A percentile compares a stretch with the other conserved stretches of the same genome.
These are phyloP conservation scores for Actinidia arguta DNA, from an alignment of 179 eudicot genomes.

Conservation along the genomic window DNA sequence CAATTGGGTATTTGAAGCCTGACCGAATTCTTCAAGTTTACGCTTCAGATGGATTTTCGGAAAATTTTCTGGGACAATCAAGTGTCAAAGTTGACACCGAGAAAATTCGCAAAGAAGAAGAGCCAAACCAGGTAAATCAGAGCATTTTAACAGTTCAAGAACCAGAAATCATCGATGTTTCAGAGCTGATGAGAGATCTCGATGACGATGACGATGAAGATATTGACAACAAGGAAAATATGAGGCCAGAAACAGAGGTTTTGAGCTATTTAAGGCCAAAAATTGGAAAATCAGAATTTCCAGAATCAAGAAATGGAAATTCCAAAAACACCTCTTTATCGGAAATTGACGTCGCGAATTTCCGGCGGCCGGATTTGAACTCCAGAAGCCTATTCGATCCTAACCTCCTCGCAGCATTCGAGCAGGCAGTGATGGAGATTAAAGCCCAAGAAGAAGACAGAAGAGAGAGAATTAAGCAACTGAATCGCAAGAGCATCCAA, in stretches of 20 bases:
- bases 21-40: conserved; percentile 66
- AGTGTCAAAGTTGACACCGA: conserved; percentile 23
- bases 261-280: conserved; percentile 15
- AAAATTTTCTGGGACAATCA: conserved; percentile 38
- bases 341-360: conserved; percentile 46
- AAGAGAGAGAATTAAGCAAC: conserved; percentile 29
- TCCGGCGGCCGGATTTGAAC: conserved; percentile 71
- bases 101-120: conserved; percentile 32
- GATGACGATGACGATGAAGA: conserved; percentile 46
- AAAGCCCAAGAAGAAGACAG: conserved; percentile 48
- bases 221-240: conserved; percentile 64
- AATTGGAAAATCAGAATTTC: conserved; percentile 3
- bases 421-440: conserved; percentile 58
- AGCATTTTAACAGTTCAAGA: conserved; percentile 26
- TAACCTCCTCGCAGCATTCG: conserved; percentile 66
- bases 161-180: conserved; percentile 49
- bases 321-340: conserved; percentile 24
- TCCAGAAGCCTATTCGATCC: conserved; percentile 80
- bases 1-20: conserved; percentile 66
- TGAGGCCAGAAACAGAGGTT: conserved; percentile 27
- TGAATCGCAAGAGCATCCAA: conserved; percentile 23
- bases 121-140: conserved; percentile 17
- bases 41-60: conserved; percentile 56
- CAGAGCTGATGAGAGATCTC: conserved; percentile 57
- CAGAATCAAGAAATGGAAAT: background rate